These are phyloP conservation scores for Euphorbia lathyris DNA, from an alignment of 345 rosid genomes.

Conservation along the genomic window DNA sequence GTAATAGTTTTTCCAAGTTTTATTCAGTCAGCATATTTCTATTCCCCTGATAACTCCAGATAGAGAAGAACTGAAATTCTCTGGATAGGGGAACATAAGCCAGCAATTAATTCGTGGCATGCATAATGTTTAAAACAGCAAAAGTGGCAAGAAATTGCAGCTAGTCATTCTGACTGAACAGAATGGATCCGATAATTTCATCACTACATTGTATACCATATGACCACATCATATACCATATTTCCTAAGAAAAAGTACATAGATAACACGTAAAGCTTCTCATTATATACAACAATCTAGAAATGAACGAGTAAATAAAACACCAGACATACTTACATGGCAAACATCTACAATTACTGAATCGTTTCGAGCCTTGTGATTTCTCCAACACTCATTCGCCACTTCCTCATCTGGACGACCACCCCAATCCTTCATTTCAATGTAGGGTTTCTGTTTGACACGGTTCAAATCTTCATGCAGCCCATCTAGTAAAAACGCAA, in stretches of 20 bases:
- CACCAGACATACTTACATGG: constrained; percentile 50
- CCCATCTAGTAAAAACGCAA: constrained; percentile 88
- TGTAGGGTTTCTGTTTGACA: constrained; percentile 79
- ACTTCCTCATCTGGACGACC: constrained; percentile 83
- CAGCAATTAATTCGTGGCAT: neutral
- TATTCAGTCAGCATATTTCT: neutral
- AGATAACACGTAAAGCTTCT: neutral
- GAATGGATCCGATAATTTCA: neutral
- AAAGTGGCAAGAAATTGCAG: neutral
- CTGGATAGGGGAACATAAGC: neutral
- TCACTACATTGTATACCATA: neutral
- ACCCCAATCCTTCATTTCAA: constrained; percentile 77
- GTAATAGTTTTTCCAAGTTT: neutral
- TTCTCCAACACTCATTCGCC: constrained; percentile 82
- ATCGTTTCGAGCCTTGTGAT: constrained; percentile 92
- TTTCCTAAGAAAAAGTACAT: neutral
- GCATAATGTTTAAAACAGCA: neutral
- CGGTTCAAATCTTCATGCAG: constrained; percentile 95
- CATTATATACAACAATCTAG: neutral
- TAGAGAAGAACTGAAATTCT: neutral
- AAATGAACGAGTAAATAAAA: constrained; percentile 6
- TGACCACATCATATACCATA: neutral
- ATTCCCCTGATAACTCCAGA: neutral
- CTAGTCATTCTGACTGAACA: neutral
- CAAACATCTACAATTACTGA: constrained; percentile 96